These are phyloP conservation scores for Leptographium wingfieldii DNA, from an alignment of 2,329 filamentous ascomycete genomes.

Conservation along the genomic window DNA sequence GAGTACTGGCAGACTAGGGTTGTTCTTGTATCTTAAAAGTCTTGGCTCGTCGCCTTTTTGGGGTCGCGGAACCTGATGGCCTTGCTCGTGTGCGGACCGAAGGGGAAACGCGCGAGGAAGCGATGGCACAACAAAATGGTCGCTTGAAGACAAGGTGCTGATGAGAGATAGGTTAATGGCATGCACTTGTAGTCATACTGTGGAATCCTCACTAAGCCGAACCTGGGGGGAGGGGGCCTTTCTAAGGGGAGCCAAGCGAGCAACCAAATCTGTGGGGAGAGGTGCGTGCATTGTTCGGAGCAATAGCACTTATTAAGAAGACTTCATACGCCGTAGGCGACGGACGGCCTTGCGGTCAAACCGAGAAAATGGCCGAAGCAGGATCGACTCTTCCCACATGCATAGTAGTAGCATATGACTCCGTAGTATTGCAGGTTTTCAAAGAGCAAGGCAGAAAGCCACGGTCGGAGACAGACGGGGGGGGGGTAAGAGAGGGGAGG, in stretches of 20 bases:
- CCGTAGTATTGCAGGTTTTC: too few species aligned
- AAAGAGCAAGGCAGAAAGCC: too few species aligned
- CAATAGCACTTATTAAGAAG: not conserved
- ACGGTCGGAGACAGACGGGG: not conserved
- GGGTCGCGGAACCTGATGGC: not conserved
- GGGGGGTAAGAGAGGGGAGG: not conserved
- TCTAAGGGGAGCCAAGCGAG: not conserved
- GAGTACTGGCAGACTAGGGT: not conserved
- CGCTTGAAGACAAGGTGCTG: not conserved
- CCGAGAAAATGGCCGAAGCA: too few species aligned
- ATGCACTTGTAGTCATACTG: not conserved
- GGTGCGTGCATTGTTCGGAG: not conserved
- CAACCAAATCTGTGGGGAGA: not conserved
- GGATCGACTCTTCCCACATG: too few species aligned
- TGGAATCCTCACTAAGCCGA: not conserved
- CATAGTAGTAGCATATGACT: too few species aligned
- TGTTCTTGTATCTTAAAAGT: not conserved
- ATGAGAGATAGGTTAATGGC: not conserved
- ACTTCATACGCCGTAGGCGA: too few species aligned
- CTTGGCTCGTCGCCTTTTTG: not conserved
- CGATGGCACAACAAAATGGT: conserved; percentile 1
- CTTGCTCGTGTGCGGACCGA: conserved; percentile 6
- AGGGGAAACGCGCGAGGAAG: conserved; percentile 9
- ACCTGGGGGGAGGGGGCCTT: not conserved
- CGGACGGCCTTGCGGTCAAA: too few species aligned